Conservation (phyloP, 768 basidiomycete genomes). For the Hygrocybe punicea region DNA sequence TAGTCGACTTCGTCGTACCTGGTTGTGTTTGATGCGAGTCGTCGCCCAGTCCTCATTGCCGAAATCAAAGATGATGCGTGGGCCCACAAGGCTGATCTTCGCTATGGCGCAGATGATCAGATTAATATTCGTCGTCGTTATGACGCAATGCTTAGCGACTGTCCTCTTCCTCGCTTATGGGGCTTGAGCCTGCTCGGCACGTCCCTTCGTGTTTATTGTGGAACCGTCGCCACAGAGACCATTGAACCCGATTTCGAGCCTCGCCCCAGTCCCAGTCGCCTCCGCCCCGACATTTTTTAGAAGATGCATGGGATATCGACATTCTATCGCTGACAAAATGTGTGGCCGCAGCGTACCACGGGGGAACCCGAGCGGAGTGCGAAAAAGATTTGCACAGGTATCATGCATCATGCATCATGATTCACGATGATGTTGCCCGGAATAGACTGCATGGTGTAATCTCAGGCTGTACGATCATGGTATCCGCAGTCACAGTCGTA, state of each 20-base stretch:
- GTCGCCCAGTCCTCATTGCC: constrained; percentile 6
- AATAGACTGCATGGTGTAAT: no score
- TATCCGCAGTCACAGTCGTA: no score
- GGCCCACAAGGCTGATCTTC: constrained; percentile 3
- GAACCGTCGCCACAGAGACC: background rate
- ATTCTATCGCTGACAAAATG: constrained; percentile 1
- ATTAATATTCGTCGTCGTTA: constrained; percentile 9
- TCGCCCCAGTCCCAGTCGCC: background rate
- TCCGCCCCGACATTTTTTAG: constrained; percentile 1
- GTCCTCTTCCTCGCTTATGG: constrained; percentile 13
- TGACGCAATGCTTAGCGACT: constrained; percentile 10
- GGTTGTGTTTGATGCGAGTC: constrained; percentile 9
- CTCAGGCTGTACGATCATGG: no score
- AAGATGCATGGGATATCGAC: constrained; percentile 6
- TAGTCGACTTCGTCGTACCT: constrained; percentile 11
- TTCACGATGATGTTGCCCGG: no score
- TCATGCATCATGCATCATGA: no score
- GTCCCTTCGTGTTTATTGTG: constrained; percentile 3
- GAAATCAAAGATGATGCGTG: constrained; percentile 13
- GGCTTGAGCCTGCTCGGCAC: constrained; percentile 6
- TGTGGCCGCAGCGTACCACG: no score
- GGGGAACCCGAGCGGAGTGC: no score
- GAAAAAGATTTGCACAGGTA: no score
- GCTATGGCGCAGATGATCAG: constrained; percentile 12
- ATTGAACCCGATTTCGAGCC: background rate